These are phyloP conservation scores for Chrysophaeum taylorii DNA, from an alignment of 352 stramenopile species.

Conservation along the genomic window DNA sequence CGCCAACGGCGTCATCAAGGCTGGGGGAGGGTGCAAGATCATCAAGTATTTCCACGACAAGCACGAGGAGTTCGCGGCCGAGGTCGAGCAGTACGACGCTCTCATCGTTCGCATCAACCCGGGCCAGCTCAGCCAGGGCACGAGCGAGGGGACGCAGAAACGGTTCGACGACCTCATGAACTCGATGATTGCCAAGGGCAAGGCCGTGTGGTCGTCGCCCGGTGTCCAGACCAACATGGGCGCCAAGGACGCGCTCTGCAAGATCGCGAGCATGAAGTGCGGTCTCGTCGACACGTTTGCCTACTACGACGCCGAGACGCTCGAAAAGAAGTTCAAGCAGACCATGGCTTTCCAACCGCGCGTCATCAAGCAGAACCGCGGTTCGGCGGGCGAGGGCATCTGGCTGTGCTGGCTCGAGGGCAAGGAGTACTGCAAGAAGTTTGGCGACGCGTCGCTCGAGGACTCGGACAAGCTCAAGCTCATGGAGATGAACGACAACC, in stretches of 20 bases:
- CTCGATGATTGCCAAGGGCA: not conserved
- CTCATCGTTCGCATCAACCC: not conserved
- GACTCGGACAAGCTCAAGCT: not conserved
- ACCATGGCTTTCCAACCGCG: slow-evolving; percentile 19
- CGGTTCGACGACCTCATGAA: slow-evolving; percentile 13
- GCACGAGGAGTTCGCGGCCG: not conserved
- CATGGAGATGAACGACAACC: slow-evolving; percentile 20
- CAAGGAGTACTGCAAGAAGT: slow-evolving; percentile 13
- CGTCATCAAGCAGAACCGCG: slow-evolving; percentile 16
- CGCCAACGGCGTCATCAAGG: not conserved
- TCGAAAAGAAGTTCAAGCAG: slow-evolving; percentile 11
- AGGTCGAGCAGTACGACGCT: not conserved
- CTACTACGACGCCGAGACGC: slow-evolving; percentile 1
- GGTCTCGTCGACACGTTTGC: slow-evolving; percentile 12
- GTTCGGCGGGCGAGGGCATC: too few relatives aligned
- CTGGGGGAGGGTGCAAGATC: not conserved
- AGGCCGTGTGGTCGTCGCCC: not conserved
- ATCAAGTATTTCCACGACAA: not conserved
- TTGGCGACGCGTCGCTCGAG: not conserved
- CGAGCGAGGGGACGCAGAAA: not conserved
- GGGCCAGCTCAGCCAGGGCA: not conserved
- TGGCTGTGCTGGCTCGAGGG: slow-evolving; percentile 3
- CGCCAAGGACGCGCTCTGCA: slow-evolving; percentile 11
- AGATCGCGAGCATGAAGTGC: slow-evolving; percentile 9
- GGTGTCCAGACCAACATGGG: too few relatives aligned